phyloP scores from a whole-genome alignment of 148 eudicot species.

The Silene uniflora region DNA sequence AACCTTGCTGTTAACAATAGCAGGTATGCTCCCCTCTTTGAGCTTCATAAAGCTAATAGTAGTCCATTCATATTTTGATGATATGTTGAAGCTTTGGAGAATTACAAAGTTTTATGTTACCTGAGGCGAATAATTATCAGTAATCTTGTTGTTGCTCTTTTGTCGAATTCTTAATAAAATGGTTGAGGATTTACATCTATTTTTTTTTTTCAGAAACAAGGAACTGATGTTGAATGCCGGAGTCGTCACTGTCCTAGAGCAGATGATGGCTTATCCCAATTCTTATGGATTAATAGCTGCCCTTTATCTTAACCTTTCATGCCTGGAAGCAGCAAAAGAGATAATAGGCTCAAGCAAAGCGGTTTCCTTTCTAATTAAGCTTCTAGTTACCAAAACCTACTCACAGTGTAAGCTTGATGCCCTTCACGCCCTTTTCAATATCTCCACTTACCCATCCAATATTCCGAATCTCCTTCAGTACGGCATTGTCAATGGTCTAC shows the following conservation, averaged over 20 bases:
- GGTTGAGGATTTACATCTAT: neutral
- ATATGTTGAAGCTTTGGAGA: too few relatives aligned
- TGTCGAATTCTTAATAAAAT: neutral
- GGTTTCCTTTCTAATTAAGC: conserved; percentile 56
- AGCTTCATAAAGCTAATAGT: too few relatives aligned
- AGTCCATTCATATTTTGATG: too few relatives aligned
- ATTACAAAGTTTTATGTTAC: too few relatives aligned
- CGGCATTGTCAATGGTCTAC: conserved; percentile 57
- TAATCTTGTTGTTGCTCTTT: neutral
- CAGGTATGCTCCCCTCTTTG: too few relatives aligned
- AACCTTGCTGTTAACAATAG: too few relatives aligned
- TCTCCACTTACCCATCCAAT: conserved; percentile 57
- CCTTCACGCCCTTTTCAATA: conserved; percentile 76
- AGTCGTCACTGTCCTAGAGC: conserved; percentile 53
- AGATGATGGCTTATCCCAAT: conserved; percentile 48
- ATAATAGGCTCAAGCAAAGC: conserved; percentile 66
- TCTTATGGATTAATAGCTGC: conserved; percentile 68
- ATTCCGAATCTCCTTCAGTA: conserved; percentile 58
- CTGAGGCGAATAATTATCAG: too few relatives aligned
- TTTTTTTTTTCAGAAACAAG: conserved; percentile 66
- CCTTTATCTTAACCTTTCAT: conserved; percentile 79
- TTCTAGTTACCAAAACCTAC: conserved; percentile 41
- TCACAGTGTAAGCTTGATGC: conserved; percentile 67
- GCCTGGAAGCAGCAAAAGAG: conserved; percentile 85
- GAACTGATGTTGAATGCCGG: conserved; percentile 76